A percentile compares a stretch with the other conserved stretches of the same genome.
Evolutionary conservation across 805 yeast genomes (phyloP).

Genomic region (Isabelozyma heimii): DNA sequence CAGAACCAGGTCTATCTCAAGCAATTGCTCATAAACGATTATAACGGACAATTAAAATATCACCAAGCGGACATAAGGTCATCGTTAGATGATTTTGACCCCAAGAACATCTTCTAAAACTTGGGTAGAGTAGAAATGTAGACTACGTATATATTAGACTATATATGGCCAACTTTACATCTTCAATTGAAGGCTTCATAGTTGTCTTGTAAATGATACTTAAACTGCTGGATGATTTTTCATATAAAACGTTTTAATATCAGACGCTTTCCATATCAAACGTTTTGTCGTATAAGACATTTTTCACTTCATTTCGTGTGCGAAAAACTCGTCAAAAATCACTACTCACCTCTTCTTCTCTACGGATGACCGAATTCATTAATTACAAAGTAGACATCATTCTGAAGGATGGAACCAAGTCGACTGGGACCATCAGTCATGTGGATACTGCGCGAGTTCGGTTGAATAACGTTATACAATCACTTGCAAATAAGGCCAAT

Average conservation of each 20-base stretch:
- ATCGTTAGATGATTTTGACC: too few relatives aligned
- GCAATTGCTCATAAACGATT: neutral
- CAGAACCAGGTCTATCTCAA: neutral
- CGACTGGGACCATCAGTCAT: constrained; percentile 31
- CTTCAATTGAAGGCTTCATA: too few relatives aligned
- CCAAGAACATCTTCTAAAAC: too few relatives aligned
- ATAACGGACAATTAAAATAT: neutral
- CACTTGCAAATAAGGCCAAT: constrained; percentile 2
- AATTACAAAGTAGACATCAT: constrained; percentile 39
- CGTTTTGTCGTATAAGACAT: too few relatives aligned
- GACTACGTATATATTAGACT: too few relatives aligned
- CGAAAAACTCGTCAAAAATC: neutral
- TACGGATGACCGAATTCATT: constrained; percentile 36
- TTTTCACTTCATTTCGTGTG: neutral
- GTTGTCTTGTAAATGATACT: too few relatives aligned
- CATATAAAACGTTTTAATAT: too few relatives aligned
- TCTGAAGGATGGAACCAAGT: constrained; percentile 35
- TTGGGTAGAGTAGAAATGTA: too few relatives aligned
- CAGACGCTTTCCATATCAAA: too few relatives aligned
- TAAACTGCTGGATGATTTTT: too few relatives aligned
- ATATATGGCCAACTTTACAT: too few relatives aligned
- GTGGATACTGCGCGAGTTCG: constrained; percentile 28
- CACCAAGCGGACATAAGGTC: neutral
- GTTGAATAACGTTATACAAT: constrained; percentile 19
- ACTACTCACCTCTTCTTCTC: neutral